Evolutionary conservation across 306 rosid species (phyloP).

Genomic region (Glycyrrhiza uralensis): DNA sequence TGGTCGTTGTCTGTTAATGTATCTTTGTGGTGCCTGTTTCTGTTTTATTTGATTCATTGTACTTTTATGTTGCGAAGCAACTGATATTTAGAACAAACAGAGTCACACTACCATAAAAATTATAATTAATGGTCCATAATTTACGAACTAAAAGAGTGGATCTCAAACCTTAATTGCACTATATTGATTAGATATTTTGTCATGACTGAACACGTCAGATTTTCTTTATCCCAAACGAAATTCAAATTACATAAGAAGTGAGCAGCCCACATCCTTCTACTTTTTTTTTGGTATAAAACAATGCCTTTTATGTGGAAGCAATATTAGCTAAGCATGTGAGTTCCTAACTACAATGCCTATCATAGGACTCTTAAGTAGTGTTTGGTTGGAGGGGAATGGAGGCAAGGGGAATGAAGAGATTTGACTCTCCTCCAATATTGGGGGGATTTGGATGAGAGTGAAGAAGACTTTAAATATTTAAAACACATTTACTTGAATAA

Average conservation of each 20-base stretch:
- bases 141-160: background rate
- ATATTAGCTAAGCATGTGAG: background rate
- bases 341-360: background rate
- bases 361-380: no score
- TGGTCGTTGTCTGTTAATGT: background rate
- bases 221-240: background rate
- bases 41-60: background rate
- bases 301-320: background rate
- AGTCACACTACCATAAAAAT: no score
- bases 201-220: background rate
- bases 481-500: no score
- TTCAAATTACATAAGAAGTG: background rate
- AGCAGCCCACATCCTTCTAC: background rate
- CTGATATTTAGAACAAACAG: background rate
- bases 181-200: slow-evolving; percentile 2
- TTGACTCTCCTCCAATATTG: no score
- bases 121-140: background rate
- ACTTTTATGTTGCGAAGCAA: background rate
- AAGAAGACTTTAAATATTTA: no score
- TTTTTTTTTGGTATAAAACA: background rate
- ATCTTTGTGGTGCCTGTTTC: background rate
- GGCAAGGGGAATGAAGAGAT: no score
- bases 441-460: no score
- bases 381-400: no score
- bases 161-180: background rate